phyloP scores from a whole-genome alignment of 2,329 filamentous ascomycete species.

The Trichoderma pleuroti region DNA sequence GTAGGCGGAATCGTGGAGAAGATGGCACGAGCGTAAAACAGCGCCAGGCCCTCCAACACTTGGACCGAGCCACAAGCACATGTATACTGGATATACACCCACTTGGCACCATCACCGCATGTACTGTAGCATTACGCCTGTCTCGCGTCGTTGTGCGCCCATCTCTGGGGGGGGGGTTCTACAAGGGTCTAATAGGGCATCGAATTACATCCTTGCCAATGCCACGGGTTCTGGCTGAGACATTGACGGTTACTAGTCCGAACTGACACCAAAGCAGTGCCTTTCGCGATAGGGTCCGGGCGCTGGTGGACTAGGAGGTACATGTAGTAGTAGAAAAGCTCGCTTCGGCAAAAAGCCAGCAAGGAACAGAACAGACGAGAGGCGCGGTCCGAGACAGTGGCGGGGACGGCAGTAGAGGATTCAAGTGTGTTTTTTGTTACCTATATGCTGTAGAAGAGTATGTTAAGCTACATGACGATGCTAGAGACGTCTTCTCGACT shows the following conservation, averaged over 20 bases:
- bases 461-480: too few relatives aligned
- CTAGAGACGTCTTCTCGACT: background rate
- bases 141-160: background rate
- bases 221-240: conserved; percentile 1
- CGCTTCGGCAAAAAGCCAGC: background rate
- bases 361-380: background rate
- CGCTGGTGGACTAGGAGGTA: background rate
- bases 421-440: background rate
- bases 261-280: background rate
- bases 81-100: background rate
- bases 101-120: background rate
- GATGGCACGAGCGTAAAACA: background rate
- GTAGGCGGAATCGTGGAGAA: conserved; percentile 8
- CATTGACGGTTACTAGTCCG: background rate
- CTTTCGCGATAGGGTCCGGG: background rate
- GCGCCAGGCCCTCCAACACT: background rate
- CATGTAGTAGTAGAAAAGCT: background rate
- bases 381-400: background rate
- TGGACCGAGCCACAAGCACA: background rate
- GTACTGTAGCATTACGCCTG: background rate
- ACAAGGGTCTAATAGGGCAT: background rate
- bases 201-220: background rate
- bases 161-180: background rate
- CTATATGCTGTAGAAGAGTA: background rate
- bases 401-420: background rate